Base-by-base conservation (phyloP, 768 basidiomycete genomes). In the Rhodotorula paludigena region DNA sequence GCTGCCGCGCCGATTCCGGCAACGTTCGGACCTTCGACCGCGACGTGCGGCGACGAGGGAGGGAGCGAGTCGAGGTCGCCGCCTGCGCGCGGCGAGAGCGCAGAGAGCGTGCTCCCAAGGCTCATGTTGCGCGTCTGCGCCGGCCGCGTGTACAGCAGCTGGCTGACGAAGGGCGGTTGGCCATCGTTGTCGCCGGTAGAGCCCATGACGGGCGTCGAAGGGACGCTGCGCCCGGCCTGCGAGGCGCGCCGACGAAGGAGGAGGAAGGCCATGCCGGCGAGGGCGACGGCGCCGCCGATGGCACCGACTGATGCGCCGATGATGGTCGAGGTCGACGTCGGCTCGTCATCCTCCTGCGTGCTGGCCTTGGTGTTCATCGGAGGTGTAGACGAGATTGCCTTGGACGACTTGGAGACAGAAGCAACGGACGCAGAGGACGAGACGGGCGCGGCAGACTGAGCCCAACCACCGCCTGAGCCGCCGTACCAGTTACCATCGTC, bases 111-210 rank as follows among this genome's bases (percentile, higher is more conserved):
- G 15, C 54, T 57, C 5, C 74, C 74, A 25, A 75, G 67, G 33
- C 66, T 70, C 20, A 75, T 35, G 28, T 52, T 60, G 39, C 74
- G 28, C 30, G 33, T 20, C 32, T 65, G 63, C 10, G 53, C 60
- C 33, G 67, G 68, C 8, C 73, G 63, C 1, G 74, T 75, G 57
- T 71, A 75, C 42, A 73, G 48, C 41, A 75, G 42, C 44, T 64
- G 61, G 8, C 62, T 65, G 3, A 75, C 74, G 33, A 67, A 51
- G 11, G 64, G 70, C 5, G 63, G 48, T 3, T n/a, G 11, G 5
- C 11, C 21, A 4, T 21, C 9, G 30, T 18, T n/a, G n/a, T 38
- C 54, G 5, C 38, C 38, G n/a, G n/a, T 23, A 41, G 28, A 23
- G 35, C 36, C 51, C 51, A 68, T 59, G 28, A 52, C 33, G 2